Evolutionary conservation across 163 green algal genomes (phyloP).

Genomic region (Scenedesmus sp.): DNA sequence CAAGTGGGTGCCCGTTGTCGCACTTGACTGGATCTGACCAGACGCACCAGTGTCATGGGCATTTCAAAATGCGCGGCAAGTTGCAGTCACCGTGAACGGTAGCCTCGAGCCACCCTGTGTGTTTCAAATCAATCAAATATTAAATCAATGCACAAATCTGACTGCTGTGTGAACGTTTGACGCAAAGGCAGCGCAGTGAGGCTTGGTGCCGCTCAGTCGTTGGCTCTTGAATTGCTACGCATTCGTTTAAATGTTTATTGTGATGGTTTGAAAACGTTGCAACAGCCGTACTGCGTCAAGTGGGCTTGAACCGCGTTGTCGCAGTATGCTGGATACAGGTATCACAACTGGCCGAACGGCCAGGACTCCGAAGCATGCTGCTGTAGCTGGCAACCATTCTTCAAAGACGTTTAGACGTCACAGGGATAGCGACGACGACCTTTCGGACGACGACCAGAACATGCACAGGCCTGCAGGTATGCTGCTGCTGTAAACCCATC

Average conservation of each 20-base stretch:
- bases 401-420: background rate
- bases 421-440: background rate
- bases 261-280: background rate
- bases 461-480: constrained; percentile 4
- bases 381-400: background rate
- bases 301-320: background rate
- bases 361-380: background rate
- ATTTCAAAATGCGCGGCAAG: background rate
- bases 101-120: background rate
- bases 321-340: background rate
- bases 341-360: background rate
- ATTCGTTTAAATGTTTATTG: background rate
- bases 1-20: background rate
- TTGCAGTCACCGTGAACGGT: background rate
- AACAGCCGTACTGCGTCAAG: background rate
- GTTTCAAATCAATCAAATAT: background rate
- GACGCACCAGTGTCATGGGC: background rate
- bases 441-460: background rate
- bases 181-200: background rate
- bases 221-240: background rate
- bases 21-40: background rate
- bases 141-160: background rate
- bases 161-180: background rate
- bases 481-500: background rate
- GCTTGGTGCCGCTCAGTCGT: background rate